Evolutionary conservation across 2,329 filamentous ascomycete genomes (phyloP).

Genomic region (Verruconis gallopava): DNA sequence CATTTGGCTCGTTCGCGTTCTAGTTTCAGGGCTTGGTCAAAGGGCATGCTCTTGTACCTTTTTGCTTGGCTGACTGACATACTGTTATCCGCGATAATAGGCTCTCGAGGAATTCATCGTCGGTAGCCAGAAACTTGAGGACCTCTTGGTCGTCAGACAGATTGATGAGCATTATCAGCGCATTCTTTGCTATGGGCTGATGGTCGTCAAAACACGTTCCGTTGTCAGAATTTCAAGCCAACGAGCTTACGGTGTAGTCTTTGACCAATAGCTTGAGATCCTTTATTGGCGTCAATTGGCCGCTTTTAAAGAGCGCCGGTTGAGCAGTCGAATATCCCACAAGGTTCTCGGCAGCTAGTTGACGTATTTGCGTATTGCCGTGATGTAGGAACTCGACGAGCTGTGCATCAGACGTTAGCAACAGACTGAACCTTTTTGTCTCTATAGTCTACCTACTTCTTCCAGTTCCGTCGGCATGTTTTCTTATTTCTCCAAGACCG

Average conservation of each 20-base stretch:
- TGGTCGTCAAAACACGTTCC: neutral
- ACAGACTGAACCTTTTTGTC: neutral
- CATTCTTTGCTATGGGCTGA: constrained; percentile 84
- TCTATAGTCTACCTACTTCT: constrained; percentile 25
- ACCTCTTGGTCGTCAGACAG: constrained; percentile 66
- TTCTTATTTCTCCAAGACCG: too few species aligned
- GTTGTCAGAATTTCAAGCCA: neutral
- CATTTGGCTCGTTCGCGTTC: constrained; percentile 64
- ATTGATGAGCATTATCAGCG: constrained; percentile 80
- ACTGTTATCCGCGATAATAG: constrained; percentile 62
- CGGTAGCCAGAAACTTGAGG: constrained; percentile 56
- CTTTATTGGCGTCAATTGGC: constrained; percentile 64
- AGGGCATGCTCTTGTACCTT: too few species aligned
- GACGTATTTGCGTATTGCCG: constrained; percentile 80
- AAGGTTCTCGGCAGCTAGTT: constrained; percentile 71
- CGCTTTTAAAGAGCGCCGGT: constrained; percentile 69
- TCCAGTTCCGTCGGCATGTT: constrained; percentile 38
- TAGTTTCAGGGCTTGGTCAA: too few species aligned
- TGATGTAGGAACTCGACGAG: constrained; percentile 88
- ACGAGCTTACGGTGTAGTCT: constrained; percentile 55
- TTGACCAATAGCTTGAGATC: constrained; percentile 77
- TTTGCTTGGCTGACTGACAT: constrained; percentile 47
- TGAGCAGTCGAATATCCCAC: constrained; percentile 63
- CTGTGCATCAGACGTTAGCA: constrained; percentile 32
- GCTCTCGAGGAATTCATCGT: constrained; percentile 68